Conservation (phyloP, 1,284 basidiomycete species). For the Sporisorium iseilematis-ciliati region DNA sequence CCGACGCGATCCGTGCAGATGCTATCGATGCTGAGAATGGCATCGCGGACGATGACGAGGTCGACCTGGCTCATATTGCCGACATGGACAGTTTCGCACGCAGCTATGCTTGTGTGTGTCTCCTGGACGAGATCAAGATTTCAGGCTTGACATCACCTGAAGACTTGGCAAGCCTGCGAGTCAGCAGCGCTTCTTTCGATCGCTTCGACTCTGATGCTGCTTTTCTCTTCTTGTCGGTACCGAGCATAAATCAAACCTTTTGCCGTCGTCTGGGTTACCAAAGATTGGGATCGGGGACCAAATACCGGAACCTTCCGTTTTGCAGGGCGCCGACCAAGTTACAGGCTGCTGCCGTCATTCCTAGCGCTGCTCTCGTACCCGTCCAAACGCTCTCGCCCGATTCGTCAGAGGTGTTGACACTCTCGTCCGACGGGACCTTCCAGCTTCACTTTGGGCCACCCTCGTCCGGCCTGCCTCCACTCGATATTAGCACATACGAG, state of each 20-base stretch:
- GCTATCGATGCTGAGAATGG: conserved; percentile 19
- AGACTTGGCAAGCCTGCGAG: conserved; percentile 6
- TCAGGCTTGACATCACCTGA: background rate
- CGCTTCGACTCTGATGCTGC: conserved; percentile 14
- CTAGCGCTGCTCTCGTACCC: conserved; percentile 7
- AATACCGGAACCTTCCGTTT: conserved; percentile 25
- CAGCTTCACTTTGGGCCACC: conserved; percentile 41
- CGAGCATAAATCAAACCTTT: conserved; percentile 28
- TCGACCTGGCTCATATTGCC: conserved; percentile 31
- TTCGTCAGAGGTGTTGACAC: conserved; percentile 22
- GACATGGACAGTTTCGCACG: conserved; percentile 55
- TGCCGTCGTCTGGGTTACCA: conserved; percentile 36
- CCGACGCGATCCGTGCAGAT: conserved; percentile 20
- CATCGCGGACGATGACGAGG: conserved; percentile 20
- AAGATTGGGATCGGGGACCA: conserved; percentile 8
- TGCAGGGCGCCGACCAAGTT: conserved; percentile 29
- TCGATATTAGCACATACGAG: conserved; percentile 27
- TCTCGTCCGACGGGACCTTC: conserved; percentile 2
- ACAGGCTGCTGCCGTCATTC: conserved; percentile 9
- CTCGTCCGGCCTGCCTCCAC: conserved; percentile 4
- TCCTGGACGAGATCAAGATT: conserved; percentile 56
- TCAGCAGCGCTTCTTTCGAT: conserved; percentile 17
- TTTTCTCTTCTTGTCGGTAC: conserved; percentile 33
- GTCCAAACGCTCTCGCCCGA: conserved; percentile 9
- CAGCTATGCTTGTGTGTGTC: conserved; percentile 52